Base-by-base conservation (phyloP, 2,329 filamentous ascomycete genomes). In the Aspergillus carbonarius region DNA sequence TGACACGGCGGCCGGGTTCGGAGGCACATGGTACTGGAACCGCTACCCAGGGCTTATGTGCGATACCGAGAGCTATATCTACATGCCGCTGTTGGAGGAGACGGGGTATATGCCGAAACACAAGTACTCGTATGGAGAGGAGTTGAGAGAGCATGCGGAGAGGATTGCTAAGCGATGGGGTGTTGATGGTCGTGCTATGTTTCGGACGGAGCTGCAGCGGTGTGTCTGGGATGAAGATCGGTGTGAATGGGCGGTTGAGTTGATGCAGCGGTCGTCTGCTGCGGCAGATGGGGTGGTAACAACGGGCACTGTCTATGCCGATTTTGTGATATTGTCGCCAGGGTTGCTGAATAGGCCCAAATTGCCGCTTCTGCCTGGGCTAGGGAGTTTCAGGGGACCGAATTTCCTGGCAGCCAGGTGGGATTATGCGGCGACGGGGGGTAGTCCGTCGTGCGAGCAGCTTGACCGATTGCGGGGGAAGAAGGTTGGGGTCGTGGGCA, bases 41-140 rank as follows among this genome's bases (percentile, higher is more conserved):
- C 70, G 76, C 4, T 82, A 82, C 58, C 79, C 80, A 4, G 80
- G 80, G 1, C 60, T 80, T 3, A 72, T 71, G 66, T 87, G 84
- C 67, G 85, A 88, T 63, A 72, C 85, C 1, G 85, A 88, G 70
- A 79, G 78, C 55, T 85, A 82, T 25, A 42, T 54, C 15, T 63
- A 64, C 32, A 30, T 64, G 44, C 63, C 63, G 5, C 49, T 48
- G 30, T 59, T 55, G 20, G 64, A 57, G 5, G 55, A 65, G n/a
- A 65, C 60, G 4, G 63, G 59, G 1, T 63, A 60, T 34, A 48
- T 61, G 4, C 63, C 63, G 0, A 44, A 15, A 15, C 15, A 55
- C 1, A 50, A 55, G n/a, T 65, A 60, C 35, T 49, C 50, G 1
- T 55, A 34, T 5, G 63, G 63, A 0, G 12, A 25, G 3, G 63